Evolutionary conservation across 768 basidiomycete species (phyloP), one percentile per base, ranked within the genome.

Genomic region (Termitomyces sp.): DNA sequence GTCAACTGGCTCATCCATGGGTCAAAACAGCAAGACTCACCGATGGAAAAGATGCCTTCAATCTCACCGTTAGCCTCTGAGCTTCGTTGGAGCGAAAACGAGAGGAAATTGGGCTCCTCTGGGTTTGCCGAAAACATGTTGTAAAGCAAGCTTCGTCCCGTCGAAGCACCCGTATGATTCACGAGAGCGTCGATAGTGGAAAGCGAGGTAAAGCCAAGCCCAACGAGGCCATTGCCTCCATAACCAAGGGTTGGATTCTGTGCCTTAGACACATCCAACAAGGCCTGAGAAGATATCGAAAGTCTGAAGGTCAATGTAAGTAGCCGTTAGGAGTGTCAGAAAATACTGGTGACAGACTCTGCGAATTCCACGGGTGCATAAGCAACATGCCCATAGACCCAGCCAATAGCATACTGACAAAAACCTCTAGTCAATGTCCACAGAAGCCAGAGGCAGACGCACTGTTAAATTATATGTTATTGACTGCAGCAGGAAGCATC

Each of bases 201-300:
- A 43, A 94, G 81, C 18, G 82, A 80, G 38, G 84, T 84, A 65
- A 92, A 92, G 38, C 92, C 91, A 13, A 92, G 78, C 10, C 92
- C 90, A 38, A 84, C 68, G 65, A 94, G 83, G 20, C 91, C 91
- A 60, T 73, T 67, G 16, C 88, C 86, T 20, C 87, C 88, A 64
- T 87, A 90, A 3, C 77, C 75, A 26, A 90, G 73, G 4, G 87
- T 86, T 12, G 92, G 88, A 68, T 93, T 92, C 50, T 80, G 68
- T n/a, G 84, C 88, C 8, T 64, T 58, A 10, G 80, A 76, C 12
- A 80, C 85, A 59, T 88, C 87, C 55, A 93, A 71, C 64, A 83
- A 83, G 7, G 88, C 90, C 75, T 94, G 92, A 1, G 75, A 74
- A n/a, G 83, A 63, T 53, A 92, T 75, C 7, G 77, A 72, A 61